Evolutionary conservation across 1,139 yeast species (phyloP), one percentile per base, ranked within the genome.

Genomic region (Yamadazyma triangularis): DNA sequence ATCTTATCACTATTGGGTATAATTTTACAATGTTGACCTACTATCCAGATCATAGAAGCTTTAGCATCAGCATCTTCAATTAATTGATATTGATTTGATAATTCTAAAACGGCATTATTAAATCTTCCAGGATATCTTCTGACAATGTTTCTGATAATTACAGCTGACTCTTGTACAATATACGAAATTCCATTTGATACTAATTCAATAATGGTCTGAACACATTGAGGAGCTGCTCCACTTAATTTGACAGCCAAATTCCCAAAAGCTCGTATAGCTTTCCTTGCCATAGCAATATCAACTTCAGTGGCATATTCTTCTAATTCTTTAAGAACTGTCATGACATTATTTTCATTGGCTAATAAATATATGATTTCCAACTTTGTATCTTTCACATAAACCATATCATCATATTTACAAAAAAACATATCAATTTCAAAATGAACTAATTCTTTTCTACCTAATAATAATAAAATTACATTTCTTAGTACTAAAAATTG

Each of bases 181-280:
- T 84, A 82, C 3, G 87, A 73, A 4, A 84, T 76, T 1, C 83
- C 83, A 37, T 79, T 79, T 2, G 79, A 64, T 2, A 82, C 59
- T 36, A 87, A 63, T 26, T 73, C 81, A 30, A 77, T 48, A 5
- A 88, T 56, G 1, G 77, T 75, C 11, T 73, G 73, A 5, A 84
- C 82, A 53, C 95, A 85, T 23, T 69, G 65, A 8, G 69, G 61
- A 0, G 91, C 78, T 1, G 72, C 64, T 30, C 61, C 73, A 8
- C 54, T 50, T 15, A 87, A 60, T 47, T 86, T 87, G 20, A 88
- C 79, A 0, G 96, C 95, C 23, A 91, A 62, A 46, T 87, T 85
- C 2, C 96, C 96, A 42, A 91, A 79, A 0, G 96, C 95, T 35
- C 95, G 63, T 3, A 89, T 80, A 0, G 96, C 87, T 47, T 87